Evolutionary conservation across 495 filamentous ascomycete genomes (phyloP).

Genomic region (Aspergillus cavernicola): DNA sequence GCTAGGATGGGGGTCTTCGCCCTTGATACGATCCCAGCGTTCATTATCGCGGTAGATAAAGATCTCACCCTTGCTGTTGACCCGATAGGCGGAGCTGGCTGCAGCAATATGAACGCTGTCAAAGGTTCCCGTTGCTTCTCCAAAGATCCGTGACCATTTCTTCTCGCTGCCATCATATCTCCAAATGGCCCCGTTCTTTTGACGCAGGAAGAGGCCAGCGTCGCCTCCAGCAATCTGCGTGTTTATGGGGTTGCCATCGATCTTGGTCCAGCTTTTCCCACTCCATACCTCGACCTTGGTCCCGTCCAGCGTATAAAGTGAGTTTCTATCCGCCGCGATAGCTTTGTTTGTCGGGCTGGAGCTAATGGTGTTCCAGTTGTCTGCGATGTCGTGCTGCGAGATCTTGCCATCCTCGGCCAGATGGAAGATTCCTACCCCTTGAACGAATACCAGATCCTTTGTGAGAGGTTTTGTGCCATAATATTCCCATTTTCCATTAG

Average conservation of each 20-base stretch:
- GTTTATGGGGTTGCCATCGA: background rate
- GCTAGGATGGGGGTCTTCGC: background rate
- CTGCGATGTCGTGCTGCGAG: background rate
- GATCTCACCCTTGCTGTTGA: slow-evolving; percentile 2
- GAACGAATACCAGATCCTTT: background rate
- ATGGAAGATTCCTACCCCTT: background rate
- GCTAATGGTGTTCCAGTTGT: background rate
- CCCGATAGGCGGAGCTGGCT: background rate
- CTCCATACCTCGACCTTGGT: background rate
- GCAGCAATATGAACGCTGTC: slow-evolving; percentile 2
- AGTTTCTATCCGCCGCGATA: background rate
- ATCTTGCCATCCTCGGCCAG: background rate
- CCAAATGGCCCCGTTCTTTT: background rate
- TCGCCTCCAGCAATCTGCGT: slow-evolving; percentile 4
- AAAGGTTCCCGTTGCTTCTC: background rate
- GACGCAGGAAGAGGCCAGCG: slow-evolving; percentile 1
- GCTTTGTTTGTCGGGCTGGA: background rate
- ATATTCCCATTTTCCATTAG: background rate
- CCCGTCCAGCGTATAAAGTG: background rate
- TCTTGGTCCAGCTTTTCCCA: background rate
- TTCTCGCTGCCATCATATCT: background rate
- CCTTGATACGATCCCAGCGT: background rate
- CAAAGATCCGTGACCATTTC: background rate
- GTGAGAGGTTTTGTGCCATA: background rate
- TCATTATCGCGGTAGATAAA: background rate